A percentile compares a stretch with the other conserved stretches of the same genome.
These are phyloP conservation scores for Vaccinium corymbosum DNA, from an alignment of 148 eudicot genomes.

Conservation along the genomic window DNA sequence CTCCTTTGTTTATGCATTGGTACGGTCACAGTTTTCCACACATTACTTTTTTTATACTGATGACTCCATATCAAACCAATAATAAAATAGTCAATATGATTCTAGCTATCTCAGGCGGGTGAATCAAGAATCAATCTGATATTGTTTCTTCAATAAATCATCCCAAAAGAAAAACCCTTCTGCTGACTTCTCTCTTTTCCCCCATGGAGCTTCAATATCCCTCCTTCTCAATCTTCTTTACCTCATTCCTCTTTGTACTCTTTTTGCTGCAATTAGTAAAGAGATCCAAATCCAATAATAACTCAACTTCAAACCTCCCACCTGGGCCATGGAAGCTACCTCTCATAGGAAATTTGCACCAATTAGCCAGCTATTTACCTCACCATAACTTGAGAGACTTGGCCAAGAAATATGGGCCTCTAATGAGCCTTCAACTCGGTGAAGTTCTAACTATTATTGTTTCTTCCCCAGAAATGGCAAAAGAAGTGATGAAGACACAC, in stretches of 20 bases:
- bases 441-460: constrained; percentile 7
- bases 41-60: no score
- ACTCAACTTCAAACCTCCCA: neutral
- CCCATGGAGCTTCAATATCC: neutral
- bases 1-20: no score
- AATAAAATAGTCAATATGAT: no score
- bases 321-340: constrained; percentile 13
- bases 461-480: constrained; percentile 29
- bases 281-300: neutral
- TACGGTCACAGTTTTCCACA: no score
- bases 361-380: constrained; percentile 24
- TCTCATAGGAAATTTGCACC: constrained; percentile 22
- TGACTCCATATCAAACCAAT: no score
- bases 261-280: neutral
- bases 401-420: constrained; percentile 25
- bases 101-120: no score
- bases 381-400: constrained; percentile 23
- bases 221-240: neutral
- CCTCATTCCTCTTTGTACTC: neutral
- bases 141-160: no score
- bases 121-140: no score
- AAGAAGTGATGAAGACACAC: constrained; percentile 26
- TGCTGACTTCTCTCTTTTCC: neutral
- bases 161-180: neutral
- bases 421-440: constrained; percentile 29